A percentile compares a stretch with the other conserved stretches of the same genome.
phyloP scores from a whole-genome alignment of 805 yeast species.

The Maudiozyma serrabonitensis region DNA sequence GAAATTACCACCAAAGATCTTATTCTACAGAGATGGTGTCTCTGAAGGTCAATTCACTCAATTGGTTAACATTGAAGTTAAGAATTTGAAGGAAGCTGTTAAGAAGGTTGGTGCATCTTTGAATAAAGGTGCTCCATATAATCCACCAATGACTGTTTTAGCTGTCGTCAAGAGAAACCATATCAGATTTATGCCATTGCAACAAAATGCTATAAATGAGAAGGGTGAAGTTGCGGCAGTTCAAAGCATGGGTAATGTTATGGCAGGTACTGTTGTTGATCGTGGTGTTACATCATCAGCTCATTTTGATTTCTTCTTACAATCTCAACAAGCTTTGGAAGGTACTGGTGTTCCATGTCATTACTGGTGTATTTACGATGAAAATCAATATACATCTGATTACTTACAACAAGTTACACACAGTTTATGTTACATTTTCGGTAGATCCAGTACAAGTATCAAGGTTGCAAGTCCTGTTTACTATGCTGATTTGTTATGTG shows the following conservation, averaged over 20 bases:
- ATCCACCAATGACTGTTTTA: constrained; percentile 12
- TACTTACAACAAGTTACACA: constrained; percentile 15
- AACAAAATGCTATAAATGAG: constrained; percentile 13
- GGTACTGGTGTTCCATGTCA: constrained; percentile 22
- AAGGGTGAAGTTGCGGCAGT: constrained; percentile 15
- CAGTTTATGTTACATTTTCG: constrained; percentile 14
- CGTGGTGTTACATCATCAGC: constrained; percentile 18
- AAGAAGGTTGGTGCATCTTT: constrained; percentile 8
- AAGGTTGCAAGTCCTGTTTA: constrained; percentile 15
- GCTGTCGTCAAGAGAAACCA: constrained; percentile 19
- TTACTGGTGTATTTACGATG: constrained; percentile 19
- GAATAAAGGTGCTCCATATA: constrained; percentile 6
- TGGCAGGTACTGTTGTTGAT: constrained; percentile 21
- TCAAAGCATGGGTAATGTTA: constrained; percentile 17
- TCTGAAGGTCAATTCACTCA: constrained; percentile 17
- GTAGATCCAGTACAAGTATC: constrained; percentile 16
- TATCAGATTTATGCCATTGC: constrained; percentile 17
- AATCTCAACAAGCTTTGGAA: constrained; percentile 16
- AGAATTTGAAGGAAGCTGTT: constrained; percentile 11
- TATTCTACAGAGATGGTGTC: constrained; percentile 20
- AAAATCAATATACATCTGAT: constrained; percentile 13
- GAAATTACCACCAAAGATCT: constrained; percentile 16
- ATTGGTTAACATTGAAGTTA: constrained; percentile 16
- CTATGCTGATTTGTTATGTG: constrained; percentile 17
- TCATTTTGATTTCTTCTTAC: constrained; percentile 19